Conservation (phyloP, 2,329 filamentous ascomycete genomes). For the Dactylella cylindrospora region DNA sequence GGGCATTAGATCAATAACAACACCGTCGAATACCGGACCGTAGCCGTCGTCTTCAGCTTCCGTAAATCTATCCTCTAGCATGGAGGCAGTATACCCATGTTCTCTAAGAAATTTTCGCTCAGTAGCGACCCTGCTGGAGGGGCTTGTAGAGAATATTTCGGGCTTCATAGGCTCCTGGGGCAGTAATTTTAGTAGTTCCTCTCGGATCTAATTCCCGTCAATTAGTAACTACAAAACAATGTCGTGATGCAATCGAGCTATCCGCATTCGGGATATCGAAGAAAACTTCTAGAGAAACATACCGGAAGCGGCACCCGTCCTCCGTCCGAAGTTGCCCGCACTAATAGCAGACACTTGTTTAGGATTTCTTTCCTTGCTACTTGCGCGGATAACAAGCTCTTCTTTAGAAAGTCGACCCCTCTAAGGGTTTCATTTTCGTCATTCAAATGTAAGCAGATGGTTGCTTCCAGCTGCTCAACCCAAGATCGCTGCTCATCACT, state of each 20-base stretch:
- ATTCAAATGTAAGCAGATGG: constrained; percentile 25
- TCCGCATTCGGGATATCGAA: background rate
- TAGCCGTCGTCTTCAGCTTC: too few species aligned
- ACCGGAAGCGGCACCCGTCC: background rate
- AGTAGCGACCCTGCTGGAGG: constrained; percentile 13
- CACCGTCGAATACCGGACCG: too few species aligned
- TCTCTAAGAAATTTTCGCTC: constrained; percentile 12
- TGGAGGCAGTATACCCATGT: constrained; percentile 16
- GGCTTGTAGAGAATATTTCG: constrained; percentile 8
- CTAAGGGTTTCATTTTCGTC: constrained; percentile 7
- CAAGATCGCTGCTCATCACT: constrained; percentile 19
- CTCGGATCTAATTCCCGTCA: constrained; percentile 10
- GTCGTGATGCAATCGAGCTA: background rate
- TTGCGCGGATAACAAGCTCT: constrained; percentile 6
- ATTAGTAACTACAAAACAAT: constrained; percentile 17
- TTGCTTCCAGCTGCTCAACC: constrained; percentile 24
- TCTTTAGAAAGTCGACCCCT: constrained; percentile 19
- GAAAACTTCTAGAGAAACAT: background rate
- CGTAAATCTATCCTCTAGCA: constrained; percentile 15
- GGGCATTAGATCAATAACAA: too few species aligned
- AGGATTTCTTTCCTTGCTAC: constrained; percentile 7
- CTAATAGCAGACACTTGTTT: background rate
- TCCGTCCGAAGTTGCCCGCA: background rate
- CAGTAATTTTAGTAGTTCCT: constrained; percentile 13
- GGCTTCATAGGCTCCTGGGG: constrained; percentile 6